These are phyloP conservation scores for Microcos paniculata DNA, from an alignment of 345 rosid species.

Conservation along the genomic window DNA sequence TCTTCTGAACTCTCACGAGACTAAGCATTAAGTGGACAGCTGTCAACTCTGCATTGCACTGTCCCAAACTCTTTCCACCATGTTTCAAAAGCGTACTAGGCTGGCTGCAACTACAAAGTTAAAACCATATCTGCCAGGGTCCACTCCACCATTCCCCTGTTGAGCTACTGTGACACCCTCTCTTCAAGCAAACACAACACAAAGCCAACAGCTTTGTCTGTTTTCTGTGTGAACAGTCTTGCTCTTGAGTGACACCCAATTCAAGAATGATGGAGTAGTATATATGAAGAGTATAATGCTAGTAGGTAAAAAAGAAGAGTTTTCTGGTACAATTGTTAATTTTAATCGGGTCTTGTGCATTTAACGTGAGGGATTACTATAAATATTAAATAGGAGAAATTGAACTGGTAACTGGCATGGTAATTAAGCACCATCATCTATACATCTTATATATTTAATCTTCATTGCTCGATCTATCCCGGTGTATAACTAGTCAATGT, in stretches of 20 bases:
- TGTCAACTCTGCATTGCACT: conserved; percentile 17
- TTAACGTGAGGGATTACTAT: too few relatives aligned
- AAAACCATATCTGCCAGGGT: neutral
- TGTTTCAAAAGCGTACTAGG: neutral
- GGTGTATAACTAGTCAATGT: too few relatives aligned
- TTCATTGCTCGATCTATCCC: too few relatives aligned
- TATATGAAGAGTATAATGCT: too few relatives aligned
- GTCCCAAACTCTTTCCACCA: neutral
- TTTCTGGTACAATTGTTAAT: too few relatives aligned
- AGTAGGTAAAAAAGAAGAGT: too few relatives aligned
- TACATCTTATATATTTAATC: too few relatives aligned
- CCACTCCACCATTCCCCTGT: neutral
- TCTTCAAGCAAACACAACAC: neutral
- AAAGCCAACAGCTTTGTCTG: neutral
- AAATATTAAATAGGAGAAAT: too few relatives aligned
- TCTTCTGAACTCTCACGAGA: neutral
- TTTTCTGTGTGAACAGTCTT: neutral
- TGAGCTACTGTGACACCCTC: neutral
- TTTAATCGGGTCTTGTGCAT: neutral
- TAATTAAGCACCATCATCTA: too few relatives aligned
- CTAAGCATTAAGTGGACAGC: conserved; percentile 11
- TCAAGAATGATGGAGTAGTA: neutral
- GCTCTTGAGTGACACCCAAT: neutral
- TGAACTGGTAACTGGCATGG: too few relatives aligned
- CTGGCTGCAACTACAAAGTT: neutral